A percentile compares a stretch with the other conserved stretches of the same genome.
These are phyloP conservation scores for Agaricales sp. DNA, from an alignment of 1,284 basidiomycete genomes.

Conservation along the genomic window DNA sequence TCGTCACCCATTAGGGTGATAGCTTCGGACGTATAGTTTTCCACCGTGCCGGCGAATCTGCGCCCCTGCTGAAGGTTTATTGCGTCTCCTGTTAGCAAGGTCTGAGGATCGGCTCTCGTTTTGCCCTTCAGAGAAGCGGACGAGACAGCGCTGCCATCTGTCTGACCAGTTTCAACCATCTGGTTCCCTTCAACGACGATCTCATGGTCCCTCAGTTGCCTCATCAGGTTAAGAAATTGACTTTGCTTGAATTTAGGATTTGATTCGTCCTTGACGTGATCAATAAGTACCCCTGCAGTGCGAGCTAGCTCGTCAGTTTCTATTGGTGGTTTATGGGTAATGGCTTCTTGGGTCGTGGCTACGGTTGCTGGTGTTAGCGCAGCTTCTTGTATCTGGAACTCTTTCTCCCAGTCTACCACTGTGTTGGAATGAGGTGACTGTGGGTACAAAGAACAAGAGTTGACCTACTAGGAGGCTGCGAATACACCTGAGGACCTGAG, in stretches of 20 bases:
- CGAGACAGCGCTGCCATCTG: conserved; percentile 32
- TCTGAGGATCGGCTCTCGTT: conserved; percentile 2
- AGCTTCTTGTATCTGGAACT: conserved; percentile 48
- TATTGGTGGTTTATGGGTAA: conserved; percentile 14
- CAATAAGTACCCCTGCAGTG: conserved; percentile 63
- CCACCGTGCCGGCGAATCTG: not conserved
- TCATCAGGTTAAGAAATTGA: conserved; percentile 83
- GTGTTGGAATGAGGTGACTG: not conserved
- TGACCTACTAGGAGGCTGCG: not conserved
- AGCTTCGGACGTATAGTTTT: conserved; percentile 6
- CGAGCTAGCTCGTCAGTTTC: conserved; percentile 62
- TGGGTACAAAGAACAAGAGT: not conserved
- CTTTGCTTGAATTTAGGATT: conserved; percentile 88
- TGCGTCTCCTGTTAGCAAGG: not conserved
- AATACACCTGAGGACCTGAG: not conserved
- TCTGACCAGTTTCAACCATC: conserved; percentile 46
- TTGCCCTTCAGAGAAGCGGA: conserved; percentile 5
- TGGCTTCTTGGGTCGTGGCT: conserved; percentile 16
- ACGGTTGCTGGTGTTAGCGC: conserved; percentile 17
- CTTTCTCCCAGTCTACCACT: conserved; percentile 18
- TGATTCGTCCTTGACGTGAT: conserved; percentile 57
- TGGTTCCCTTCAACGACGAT: conserved; percentile 79
- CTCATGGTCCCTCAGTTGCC: conserved; percentile 72
- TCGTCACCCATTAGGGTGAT: conserved; percentile 10
- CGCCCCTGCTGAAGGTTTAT: not conserved